phyloP scores from a whole-genome alignment of 345 rosid species.

The Limnanthes douglasii region DNA sequence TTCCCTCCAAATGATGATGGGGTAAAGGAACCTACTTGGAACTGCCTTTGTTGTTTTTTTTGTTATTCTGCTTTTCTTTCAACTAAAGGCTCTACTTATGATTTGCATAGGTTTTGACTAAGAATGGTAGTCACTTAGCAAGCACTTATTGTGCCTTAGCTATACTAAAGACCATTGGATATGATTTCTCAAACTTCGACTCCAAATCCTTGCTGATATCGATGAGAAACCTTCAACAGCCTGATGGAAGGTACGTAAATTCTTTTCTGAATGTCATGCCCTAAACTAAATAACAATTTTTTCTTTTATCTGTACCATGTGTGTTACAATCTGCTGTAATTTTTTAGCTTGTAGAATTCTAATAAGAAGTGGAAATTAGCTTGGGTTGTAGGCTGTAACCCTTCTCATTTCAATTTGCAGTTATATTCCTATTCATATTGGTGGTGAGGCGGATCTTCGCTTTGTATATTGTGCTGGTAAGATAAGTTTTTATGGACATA shows the following conservation, averaged over 20 bases:
- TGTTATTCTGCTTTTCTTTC: slow-evolving; percentile 5
- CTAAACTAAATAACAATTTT: too few relatives aligned
- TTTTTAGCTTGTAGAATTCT: not conserved
- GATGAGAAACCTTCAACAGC: slow-evolving; percentile 73
- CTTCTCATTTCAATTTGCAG: slow-evolving; percentile 24
- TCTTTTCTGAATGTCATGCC: not conserved
- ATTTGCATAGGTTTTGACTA: slow-evolving; percentile 27
- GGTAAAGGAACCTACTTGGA: slow-evolving; percentile 20
- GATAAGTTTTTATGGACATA: slow-evolving; percentile 11
- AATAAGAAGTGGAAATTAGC: not conserved
- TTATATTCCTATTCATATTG: slow-evolving; percentile 71
- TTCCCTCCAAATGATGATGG: slow-evolving; percentile 29
- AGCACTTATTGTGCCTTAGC: slow-evolving; percentile 81
- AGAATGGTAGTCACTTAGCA: slow-evolving; percentile 62
- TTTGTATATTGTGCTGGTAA: slow-evolving; percentile 91
- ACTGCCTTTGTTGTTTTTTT: not conserved
- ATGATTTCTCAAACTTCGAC: slow-evolving; percentile 35
- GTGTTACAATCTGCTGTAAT: too few relatives aligned
- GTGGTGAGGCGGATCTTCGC: slow-evolving; percentile 83
- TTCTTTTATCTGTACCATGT: not conserved
- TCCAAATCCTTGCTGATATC: slow-evolving; percentile 33
- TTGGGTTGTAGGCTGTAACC: slow-evolving; percentile 2
- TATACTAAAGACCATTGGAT: slow-evolving; percentile 49
- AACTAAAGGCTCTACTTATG: too few relatives aligned
- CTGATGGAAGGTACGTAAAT: slow-evolving; percentile 60